Evolutionary conservation across 306 rosid species (phyloP), one percentile per base, ranked within the genome.

Genomic region (Leucaena leucocephala): DNA sequence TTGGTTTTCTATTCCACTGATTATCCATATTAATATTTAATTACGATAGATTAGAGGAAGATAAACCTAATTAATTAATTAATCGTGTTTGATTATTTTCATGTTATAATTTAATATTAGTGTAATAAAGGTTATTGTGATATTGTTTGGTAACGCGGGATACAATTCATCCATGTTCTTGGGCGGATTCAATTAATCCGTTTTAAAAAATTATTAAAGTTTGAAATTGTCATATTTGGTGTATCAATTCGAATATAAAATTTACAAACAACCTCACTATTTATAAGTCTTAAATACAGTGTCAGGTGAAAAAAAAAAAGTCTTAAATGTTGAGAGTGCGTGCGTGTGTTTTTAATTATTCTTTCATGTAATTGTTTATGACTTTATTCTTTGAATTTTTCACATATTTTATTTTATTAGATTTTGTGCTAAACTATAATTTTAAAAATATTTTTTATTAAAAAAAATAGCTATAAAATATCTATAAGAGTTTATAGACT

Each of bases 1-100:
- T 57, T 52, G 69, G 59, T 42, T 22, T 35, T 62, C 71, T 39
- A 84, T 69, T 81, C 65, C 80, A 72, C 77, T 76, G 79, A 81
- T 78, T 77, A 67, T 36, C 14, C 22, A 71, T 64, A 83, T 35
- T 5, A 44, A 68, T 76, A 77, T 48, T 66, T 40, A 45, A 80
- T 14, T 16, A 38, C 5, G 19, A 57, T 15, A 66, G 38, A 50
- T 68, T 80, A 71, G 78, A 71, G 84, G 71, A 63, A 79, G 22
- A 64, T 64, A 64, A 39, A 54, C 45, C 58, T 71, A 72, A 82
- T 34, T 74, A 72, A 40, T 40, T 38, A 38, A 65, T 63, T 78
- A 46, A 57, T 16, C 68, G 7, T 62, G 68, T 62, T 62, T 15
- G 36, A 62, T 34, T 62, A 14, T 57, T 57, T 71, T 63, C 65